Percentiles rank a stretch among this genome's conserved stretches.
Conservation (phyloP, 139 green algal genomes). For the Coccomyxa sp. region DNA sequence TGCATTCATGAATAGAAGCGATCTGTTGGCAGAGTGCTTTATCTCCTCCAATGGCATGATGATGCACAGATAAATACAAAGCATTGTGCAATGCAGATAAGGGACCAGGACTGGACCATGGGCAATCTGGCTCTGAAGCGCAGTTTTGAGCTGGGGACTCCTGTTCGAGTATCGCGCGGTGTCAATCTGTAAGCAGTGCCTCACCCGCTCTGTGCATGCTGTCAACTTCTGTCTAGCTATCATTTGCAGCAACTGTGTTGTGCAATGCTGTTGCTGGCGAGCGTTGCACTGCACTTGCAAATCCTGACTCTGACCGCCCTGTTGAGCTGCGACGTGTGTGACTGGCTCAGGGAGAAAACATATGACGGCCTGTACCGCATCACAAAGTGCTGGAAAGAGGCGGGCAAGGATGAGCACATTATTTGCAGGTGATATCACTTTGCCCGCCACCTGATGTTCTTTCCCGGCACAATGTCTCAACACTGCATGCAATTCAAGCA, state of each 20-base stretch:
- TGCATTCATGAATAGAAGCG: no score
- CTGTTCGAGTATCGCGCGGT: constrained; percentile 35
- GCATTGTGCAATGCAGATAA: constrained; percentile 19
- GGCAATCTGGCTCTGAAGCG: constrained; percentile 38
- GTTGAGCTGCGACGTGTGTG: no score
- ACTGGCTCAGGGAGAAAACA: constrained; percentile 13
- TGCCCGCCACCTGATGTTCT: not conserved
- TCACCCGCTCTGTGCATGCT: not conserved
- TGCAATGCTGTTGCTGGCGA: not conserved
- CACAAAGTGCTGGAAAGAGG: constrained; percentile 12
- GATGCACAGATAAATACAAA: not conserved
- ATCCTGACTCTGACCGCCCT: not conserved
- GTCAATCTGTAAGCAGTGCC: not conserved
- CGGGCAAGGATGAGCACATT: constrained; percentile 7
- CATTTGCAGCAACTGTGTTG: not conserved
- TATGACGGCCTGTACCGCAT: constrained; percentile 65
- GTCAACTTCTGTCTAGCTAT: not conserved
- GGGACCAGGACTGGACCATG: constrained; percentile 29
- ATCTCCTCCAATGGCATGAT: not conserved
- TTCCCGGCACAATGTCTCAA: no score
- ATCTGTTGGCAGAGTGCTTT: not conserved
- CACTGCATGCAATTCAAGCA: no score
- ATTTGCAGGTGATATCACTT: constrained; percentile 25
- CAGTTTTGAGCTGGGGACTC: constrained; percentile 26
- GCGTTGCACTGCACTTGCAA: not conserved